These are phyloP conservation scores for Diplogelasinospora grovesii DNA, from an alignment of 495 filamentous ascomycete species.

Conservation along the genomic window DNA sequence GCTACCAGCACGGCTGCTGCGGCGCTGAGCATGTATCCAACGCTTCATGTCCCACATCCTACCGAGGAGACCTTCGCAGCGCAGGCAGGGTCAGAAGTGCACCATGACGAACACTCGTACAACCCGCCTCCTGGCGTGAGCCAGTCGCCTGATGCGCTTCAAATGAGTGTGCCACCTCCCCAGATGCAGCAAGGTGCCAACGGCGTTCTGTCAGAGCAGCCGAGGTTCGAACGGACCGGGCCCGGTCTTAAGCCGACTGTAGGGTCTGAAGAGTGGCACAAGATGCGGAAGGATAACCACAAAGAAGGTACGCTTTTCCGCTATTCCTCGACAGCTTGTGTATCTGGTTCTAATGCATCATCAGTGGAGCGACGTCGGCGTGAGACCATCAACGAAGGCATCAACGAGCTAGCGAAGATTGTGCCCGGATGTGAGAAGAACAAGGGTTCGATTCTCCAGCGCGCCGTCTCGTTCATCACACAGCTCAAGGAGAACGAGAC, in stretches of 20 bases:
- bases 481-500: constrained; percentile 92
- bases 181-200: constrained; percentile 24
- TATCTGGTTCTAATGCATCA: constrained; percentile 8
- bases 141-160: constrained; percentile 44
- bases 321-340: not conserved
- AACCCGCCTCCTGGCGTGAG: constrained; percentile 27
- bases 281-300: constrained; percentile 94
- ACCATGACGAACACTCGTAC: constrained; percentile 29
- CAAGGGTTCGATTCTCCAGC: constrained; percentile 92
- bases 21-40: constrained; percentile 59
- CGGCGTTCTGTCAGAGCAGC: constrained; percentile 22
- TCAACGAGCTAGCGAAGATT: constrained; percentile 96
- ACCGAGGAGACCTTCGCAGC: constrained; percentile 62
- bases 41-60: constrained; percentile 62
- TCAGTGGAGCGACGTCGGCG: constrained; percentile 92
- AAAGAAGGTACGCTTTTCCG: constrained; percentile 73
- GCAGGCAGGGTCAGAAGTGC: constrained; percentile 11
- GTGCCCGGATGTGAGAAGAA: constrained; percentile 99
- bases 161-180: constrained; percentile 37
- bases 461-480: constrained; percentile 88
- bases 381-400: constrained; percentile 98
- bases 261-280: constrained; percentile 96
- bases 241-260: constrained; percentile 67
- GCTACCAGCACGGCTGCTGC: constrained; percentile 64
- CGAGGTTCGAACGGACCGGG: constrained; percentile 14